Evolutionary conservation across 164 flowering plant species (phyloP), one percentile per base, ranked within the genome.

Genomic region (Vitis rupestris): DNA sequence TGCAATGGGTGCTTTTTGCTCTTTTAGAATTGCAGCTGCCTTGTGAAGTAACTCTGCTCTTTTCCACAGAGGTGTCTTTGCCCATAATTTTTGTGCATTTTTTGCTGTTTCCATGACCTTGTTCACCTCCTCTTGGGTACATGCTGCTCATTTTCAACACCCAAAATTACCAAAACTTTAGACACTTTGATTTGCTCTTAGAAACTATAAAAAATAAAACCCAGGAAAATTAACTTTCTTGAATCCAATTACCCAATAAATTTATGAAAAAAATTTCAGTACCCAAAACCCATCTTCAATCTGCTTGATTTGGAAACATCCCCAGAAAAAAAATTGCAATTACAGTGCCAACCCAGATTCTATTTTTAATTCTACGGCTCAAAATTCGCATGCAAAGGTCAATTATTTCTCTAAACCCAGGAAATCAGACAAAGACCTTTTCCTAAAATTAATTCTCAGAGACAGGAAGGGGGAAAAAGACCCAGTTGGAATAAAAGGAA

Each of bases 81-180:
- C 99, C 99, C 99, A 96, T 23, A 73, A 58, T 64, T 93, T 96
- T 63, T 96, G 98, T 1, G 95, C 98, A 4, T 19, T 61, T 79
- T 93, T 93, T 3, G 99, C 85, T 5, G 61, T 70, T 27, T 96
- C 97, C 90, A 96, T 93, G 8, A 85, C 89, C 78, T 86, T 92
- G 83, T 96, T 93, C 8, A 93, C 98, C 84, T 96, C 99, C 64
- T 88, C 93, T 77, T 93, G 99, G n/a, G 97, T 87, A 79, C 99
- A 96, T 63, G 99, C 99, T 96, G 81, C 58, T 29, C 3, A 29
- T 37, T 37, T 37, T 37, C 44, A 37, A 37, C 44, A 37, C 44
- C 44, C 4, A 37, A 37, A 37, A 37, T 37, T 3, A 37, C 44
- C 44, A 37, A 37, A 37, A 37, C 44, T 37, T 3, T 37, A 1